Evolutionary conservation across 768 basidiomycete species (phyloP).

Genomic region (Pulveroboletus frians): DNA sequence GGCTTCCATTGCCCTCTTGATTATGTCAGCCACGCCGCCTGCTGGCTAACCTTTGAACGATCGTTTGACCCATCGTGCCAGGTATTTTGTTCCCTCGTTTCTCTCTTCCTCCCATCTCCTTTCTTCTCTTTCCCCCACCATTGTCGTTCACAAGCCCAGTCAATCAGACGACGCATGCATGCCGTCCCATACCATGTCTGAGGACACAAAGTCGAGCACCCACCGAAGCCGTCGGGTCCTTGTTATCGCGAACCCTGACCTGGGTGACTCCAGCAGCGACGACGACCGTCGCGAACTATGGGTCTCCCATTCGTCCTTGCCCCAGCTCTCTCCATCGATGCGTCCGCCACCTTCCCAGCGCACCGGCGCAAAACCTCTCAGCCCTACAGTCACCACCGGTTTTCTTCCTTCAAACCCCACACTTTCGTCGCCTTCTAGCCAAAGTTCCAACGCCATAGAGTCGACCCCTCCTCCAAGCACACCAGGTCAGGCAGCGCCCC

Average conservation of each 20-base stretch:
- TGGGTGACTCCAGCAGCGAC: constrained; percentile 40
- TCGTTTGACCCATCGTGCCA: constrained; percentile 22
- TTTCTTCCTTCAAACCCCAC: constrained; percentile 47
- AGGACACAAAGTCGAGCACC: constrained; percentile 44
- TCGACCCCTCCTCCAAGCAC: constrained; percentile 71
- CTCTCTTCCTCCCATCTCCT: neutral
- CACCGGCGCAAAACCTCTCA: constrained; percentile 14
- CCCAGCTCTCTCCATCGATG: constrained; percentile 24
- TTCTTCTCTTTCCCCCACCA: neutral
- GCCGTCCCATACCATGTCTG: constrained; percentile 48
- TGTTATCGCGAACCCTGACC: constrained; percentile 58
- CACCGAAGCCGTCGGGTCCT: constrained; percentile 40
- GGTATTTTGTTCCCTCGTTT: constrained; percentile 4
- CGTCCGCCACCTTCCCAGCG: constrained; percentile 18
- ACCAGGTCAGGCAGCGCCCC: constrained; percentile 46
- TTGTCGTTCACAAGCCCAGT: neutral
- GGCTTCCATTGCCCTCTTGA: constrained; percentile 21
- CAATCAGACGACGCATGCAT: constrained; percentile 30
- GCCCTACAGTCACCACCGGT: constrained; percentile 35
- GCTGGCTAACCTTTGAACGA: constrained; percentile 21
- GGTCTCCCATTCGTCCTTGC: constrained; percentile 23
- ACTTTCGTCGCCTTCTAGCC: constrained; percentile 65
- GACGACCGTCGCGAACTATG: constrained; percentile 29
- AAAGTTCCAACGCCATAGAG: constrained; percentile 57
- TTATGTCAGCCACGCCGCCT: constrained; percentile 29